Base-by-base conservation (phyloP, 1,284 basidiomycete genomes). In the Athelia psychrophila region DNA sequence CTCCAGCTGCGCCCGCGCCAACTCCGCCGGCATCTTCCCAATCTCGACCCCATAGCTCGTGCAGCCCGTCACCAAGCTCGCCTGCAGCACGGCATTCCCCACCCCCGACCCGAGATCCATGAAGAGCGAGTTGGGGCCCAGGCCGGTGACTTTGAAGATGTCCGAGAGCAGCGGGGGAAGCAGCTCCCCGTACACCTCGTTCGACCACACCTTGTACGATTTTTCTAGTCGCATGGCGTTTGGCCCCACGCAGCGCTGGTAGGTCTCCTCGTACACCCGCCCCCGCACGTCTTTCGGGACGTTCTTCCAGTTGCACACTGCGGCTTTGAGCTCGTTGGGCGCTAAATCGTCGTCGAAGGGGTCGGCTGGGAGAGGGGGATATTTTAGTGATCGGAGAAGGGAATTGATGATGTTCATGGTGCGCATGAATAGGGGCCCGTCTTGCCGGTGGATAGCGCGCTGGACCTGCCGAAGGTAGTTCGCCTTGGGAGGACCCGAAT, bases 71-170 rank as follows among this genome's bases (percentile, higher is more conserved):
- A 89, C 84, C 55, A 91, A 70, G 50, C 83, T 83, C 5, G 84
- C 86, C 59, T 91, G 88, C 5, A 86, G 69, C 15, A 86, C 78
- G n/a, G 90, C 84, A 60, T 91, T 90, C 5, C 84, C 88, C 8
- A 91, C 88, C 1, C 88, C 88, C 3, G 82, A 85, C 12, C 88
- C 88, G n/a, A 91, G 76, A 62, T 91, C 88, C 49, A 91, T 63
- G 60, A 91, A 83, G 15, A 90, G 73, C 35, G 80, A 82, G 51
- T 79, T 72, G 49, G 83, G 75, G 20, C 71, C 73, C 12, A 91
- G 69, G n/a, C 77, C 73, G 0, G 84, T 82, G 3, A 75, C 68
- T 20, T 72, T 65, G 48, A 88, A 73, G 49, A 91, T 82, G 50
- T 88, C 84, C 22, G 84, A 74, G 3, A 83, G 77, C 52, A 91